These are phyloP conservation scores for Aureobasidium sp. DNA, from an alignment of 2,329 filamentous ascomycete genomes.

Conservation along the genomic window DNA sequence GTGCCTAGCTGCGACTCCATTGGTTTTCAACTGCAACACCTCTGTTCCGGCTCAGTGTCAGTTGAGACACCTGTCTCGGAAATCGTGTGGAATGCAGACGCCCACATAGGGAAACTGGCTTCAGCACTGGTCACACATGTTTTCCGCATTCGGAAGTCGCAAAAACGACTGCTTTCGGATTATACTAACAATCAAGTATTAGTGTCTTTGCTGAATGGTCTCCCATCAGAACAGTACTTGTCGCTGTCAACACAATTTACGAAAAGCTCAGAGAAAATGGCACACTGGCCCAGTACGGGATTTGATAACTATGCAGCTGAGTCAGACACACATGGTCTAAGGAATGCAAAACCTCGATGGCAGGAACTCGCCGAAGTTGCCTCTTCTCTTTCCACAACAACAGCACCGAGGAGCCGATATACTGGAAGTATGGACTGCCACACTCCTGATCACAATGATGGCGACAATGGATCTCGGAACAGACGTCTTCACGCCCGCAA, in stretches of 20 bases:
- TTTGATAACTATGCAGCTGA: not conserved
- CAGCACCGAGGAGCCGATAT: not conserved
- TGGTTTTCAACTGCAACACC: too few relatives aligned
- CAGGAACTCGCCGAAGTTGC: not conserved
- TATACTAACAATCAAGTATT: too few relatives aligned
- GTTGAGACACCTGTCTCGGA: too few relatives aligned
- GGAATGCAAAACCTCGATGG: conserved; percentile 3
- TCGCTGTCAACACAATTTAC: not conserved
- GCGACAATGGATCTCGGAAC: not conserved
- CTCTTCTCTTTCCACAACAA: not conserved
- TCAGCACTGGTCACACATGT: too few relatives aligned
- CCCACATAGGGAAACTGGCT: too few relatives aligned
- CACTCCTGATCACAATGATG: not conserved
- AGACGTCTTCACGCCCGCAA: not conserved
- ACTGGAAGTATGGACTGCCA: not conserved
- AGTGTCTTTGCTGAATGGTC: not conserved
- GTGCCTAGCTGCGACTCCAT: too few relatives aligned
- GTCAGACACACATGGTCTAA: not conserved
- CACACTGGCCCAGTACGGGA: not conserved
- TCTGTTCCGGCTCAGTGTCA: too few relatives aligned
- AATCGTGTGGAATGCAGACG: too few relatives aligned
- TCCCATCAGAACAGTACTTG: too few relatives aligned
- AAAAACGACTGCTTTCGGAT: not conserved
- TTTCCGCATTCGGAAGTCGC: not conserved
- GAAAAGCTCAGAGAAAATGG: not conserved